Percentiles rank a stretch among this genome's conserved stretches.
These are phyloP conservation scores for Pyricularia pennisetigena DNA, from an alignment of 2,329 filamentous ascomycete genomes.

Conservation along the genomic window DNA sequence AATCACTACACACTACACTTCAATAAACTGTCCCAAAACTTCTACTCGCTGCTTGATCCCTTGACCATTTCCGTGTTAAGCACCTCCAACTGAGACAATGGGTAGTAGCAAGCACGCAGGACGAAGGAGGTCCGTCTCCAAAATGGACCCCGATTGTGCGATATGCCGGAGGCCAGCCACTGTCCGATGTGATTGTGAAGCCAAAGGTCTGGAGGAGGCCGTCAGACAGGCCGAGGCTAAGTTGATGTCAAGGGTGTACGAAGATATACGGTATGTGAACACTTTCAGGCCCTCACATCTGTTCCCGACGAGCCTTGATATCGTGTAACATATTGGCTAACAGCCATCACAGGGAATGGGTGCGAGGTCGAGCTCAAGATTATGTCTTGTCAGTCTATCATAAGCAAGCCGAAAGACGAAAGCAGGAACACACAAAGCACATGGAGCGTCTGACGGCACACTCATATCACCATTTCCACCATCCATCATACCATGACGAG, in stretches of 20 bases:
- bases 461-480: conserved; percentile 47
- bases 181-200: conserved; percentile 54
- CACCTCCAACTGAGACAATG: conserved; percentile 26
- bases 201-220: conserved; percentile 52
- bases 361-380: conserved; percentile 55
- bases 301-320: neutral
- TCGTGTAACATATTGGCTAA: conserved; percentile 7
- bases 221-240: conserved; percentile 52
- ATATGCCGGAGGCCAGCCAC: conserved; percentile 53
- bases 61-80: conserved; percentile 4
- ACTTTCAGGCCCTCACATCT: neutral
- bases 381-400: conserved; percentile 59
- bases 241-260: conserved; percentile 54
- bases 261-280: conserved; percentile 48
- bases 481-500: conserved; percentile 49
- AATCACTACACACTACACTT: neutral
- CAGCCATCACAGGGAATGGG: conserved; percentile 42
- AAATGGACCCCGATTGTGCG: conserved; percentile 61
- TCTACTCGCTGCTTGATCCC: conserved; percentile 10
- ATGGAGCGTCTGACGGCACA: conserved; percentile 45
- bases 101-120: conserved; percentile 23
- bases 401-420: conserved; percentile 50
- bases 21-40: neutral
- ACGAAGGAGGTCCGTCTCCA: conserved; percentile 39
- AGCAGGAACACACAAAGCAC: conserved; percentile 43